phyloP scores from a whole-genome alignment of 441 rosid species.

The Adansonia gregorii region DNA sequence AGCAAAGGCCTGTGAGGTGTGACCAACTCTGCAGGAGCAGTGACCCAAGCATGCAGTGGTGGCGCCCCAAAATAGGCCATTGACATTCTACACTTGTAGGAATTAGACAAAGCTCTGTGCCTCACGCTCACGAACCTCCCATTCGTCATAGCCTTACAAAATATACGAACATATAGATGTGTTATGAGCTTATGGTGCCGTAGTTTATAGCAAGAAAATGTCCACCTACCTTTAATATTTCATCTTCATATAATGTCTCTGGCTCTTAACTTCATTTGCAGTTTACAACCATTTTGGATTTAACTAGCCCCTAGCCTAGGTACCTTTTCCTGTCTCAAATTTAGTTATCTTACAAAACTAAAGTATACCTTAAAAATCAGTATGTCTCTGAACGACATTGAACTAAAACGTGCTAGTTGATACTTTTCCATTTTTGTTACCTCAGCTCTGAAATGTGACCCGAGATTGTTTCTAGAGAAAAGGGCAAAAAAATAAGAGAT shows the following conservation, averaged over 20 bases:
- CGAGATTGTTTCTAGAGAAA: background rate
- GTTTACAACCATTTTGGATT: background rate
- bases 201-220: background rate
- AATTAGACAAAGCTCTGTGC: constrained; percentile 67
- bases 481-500: background rate
- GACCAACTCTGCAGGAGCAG: constrained; percentile 44
- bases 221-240: background rate
- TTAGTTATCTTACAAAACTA: background rate
- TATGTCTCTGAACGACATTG: background rate
- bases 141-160: constrained; percentile 75
- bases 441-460: constrained; percentile 6
- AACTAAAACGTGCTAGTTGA: background rate
- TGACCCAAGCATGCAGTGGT: constrained; percentile 48
- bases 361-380: background rate
- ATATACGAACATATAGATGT: background rate
- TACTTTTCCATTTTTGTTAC: background rate
- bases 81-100: constrained; percentile 60
- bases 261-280: no score
- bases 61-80: constrained; percentile 87
- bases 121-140: constrained; percentile 82
- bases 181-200: no score
- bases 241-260: background rate
- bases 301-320: no score
- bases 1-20: constrained; percentile 36
- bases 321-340: no score